Conservation (phyloP, 2,329 filamentous ascomycete species). For the Aspergillus persii region DNA sequence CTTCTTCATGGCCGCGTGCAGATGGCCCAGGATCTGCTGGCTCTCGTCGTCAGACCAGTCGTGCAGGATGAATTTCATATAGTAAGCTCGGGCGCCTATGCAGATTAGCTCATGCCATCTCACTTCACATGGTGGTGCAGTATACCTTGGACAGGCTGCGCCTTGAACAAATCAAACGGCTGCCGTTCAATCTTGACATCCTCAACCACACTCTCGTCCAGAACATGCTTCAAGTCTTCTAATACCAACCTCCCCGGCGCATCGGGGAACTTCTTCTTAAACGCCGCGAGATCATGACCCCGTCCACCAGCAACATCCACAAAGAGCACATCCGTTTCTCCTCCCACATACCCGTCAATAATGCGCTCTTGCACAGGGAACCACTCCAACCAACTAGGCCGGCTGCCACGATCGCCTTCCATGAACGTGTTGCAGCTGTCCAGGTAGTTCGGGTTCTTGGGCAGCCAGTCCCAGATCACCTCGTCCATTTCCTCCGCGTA, state of each 20-base stretch:
- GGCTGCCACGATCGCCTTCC: constrained; percentile 33
- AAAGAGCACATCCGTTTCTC: constrained; percentile 25
- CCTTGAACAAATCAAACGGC: constrained; percentile 28
- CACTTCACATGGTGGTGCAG: too few species aligned
- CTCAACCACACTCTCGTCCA: constrained; percentile 21
- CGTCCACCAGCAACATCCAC: constrained; percentile 43
- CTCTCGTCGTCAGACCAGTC: constrained; percentile 43
- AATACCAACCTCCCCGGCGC: constrained; percentile 35
- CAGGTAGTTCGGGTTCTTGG: constrained; percentile 27
- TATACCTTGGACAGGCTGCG: constrained; percentile 27
- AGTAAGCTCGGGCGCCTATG: constrained; percentile 40
- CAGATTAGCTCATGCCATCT: not conserved
- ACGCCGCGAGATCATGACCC: constrained; percentile 35
- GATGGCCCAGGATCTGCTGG: constrained; percentile 29
- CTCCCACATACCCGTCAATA: constrained; percentile 19
- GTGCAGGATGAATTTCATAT: constrained; percentile 44
- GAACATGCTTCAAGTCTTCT: constrained; percentile 40
- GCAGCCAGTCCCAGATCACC: constrained; percentile 31
- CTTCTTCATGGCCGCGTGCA: constrained; percentile 36
- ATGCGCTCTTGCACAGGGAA: constrained; percentile 26
- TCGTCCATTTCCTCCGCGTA: constrained; percentile 19
- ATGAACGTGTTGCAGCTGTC: constrained; percentile 37
- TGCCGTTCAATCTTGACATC: constrained; percentile 25
- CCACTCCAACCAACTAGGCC: constrained; percentile 26
- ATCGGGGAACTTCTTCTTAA: constrained; percentile 32